Evolutionary conservation across 805 yeast genomes (phyloP).

Genomic region (Zygotorulaspora chibaensis): DNA sequence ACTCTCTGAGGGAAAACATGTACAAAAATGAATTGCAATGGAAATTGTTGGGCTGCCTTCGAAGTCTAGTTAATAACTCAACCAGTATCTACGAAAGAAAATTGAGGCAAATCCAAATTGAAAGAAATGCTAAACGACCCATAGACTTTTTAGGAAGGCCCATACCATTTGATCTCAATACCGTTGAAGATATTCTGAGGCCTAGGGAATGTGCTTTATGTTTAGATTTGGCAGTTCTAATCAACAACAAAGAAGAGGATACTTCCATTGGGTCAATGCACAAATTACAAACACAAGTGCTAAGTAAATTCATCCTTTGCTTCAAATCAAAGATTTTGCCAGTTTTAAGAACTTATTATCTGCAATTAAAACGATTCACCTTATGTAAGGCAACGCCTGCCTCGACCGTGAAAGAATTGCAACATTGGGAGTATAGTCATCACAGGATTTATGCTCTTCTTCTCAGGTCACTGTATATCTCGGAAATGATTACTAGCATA

Average conservation of each 20-base stretch:
- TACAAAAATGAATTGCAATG: constrained; percentile 28
- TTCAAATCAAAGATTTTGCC: constrained; percentile 26
- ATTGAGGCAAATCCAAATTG: constrained; percentile 29
- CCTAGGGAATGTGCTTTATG: constrained; percentile 31
- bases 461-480: constrained; percentile 18
- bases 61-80: constrained; percentile 29
- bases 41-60: constrained; percentile 24
- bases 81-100: constrained; percentile 29
- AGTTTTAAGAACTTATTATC: constrained; percentile 24
- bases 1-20: constrained; percentile 16
- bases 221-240: constrained; percentile 34
- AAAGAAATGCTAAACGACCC: constrained; percentile 32
- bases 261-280: constrained; percentile 26
- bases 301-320: constrained; percentile 25
- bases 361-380: constrained; percentile 28
- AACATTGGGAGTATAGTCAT: constrained; percentile 39
- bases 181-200: constrained; percentile 33
- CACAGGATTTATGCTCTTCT: constrained; percentile 44
- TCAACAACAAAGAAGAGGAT: constrained; percentile 27
- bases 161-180: constrained; percentile 24
- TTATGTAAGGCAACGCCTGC: constrained; percentile 10
- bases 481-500: constrained; percentile 19
- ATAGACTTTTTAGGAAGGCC: constrained; percentile 31
- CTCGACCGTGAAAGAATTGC: constrained; percentile 32
- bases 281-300: constrained; percentile 29